Conservation (phyloP, 2,329 filamentous ascomycete genomes). For the Epichloe gansuensis region DNA sequence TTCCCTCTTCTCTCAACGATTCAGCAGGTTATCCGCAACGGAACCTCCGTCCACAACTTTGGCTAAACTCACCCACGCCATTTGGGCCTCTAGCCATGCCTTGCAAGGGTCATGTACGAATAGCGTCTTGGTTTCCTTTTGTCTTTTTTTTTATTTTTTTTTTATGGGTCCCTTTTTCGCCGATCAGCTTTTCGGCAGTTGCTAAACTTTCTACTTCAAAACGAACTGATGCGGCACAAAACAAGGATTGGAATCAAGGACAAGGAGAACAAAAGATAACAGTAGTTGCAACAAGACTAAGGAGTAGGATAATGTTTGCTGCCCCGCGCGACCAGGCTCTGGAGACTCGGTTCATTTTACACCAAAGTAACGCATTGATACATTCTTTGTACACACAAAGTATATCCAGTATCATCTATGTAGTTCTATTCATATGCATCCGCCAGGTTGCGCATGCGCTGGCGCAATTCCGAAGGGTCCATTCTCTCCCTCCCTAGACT, state of each 20-base stretch:
- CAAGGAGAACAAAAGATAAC: background rate
- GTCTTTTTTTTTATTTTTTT: background rate
- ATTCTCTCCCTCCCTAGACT: conserved; percentile 28
- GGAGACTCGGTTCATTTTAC: background rate
- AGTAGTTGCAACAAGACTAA: background rate
- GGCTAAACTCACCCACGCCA: background rate
- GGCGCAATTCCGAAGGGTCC: conserved; percentile 30
- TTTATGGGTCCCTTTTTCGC: background rate
- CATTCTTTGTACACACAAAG: background rate
- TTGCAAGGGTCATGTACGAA: background rate
- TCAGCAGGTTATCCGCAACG: too few relatives aligned
- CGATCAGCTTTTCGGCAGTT: background rate
- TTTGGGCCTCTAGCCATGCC: background rate
- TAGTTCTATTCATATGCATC: conserved; percentile 32
- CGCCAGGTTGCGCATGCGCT: conserved; percentile 32
- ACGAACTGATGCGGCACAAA: background rate
- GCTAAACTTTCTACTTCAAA: background rate
- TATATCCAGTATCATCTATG: background rate
- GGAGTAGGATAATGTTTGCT: background rate
- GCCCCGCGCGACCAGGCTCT: background rate
- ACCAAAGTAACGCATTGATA: background rate
- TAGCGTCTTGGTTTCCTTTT: background rate
- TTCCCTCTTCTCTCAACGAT: background rate
- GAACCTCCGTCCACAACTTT: background rate
- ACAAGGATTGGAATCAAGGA: background rate